Evolutionary conservation across 192 early-diverging fungal genomes (phyloP).

Genomic region (Coemansia sp.): DNA sequence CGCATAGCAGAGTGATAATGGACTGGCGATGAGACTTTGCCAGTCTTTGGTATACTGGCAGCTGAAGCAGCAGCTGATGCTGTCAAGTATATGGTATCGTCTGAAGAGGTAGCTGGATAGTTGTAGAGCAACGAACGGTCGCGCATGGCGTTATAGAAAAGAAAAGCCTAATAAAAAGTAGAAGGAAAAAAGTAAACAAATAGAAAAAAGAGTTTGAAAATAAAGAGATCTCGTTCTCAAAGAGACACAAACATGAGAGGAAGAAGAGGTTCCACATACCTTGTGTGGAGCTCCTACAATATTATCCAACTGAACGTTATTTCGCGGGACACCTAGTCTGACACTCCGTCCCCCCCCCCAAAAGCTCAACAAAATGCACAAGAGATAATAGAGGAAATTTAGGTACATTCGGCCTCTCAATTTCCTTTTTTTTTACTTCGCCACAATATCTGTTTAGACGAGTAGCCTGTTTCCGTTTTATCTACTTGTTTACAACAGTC

Average conservation of each 20-base stretch:
- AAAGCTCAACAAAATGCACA: not conserved
- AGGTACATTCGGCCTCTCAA: not conserved
- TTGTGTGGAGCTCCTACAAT: not conserved
- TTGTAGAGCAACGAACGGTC: constrained; percentile 20
- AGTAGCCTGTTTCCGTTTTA: not conserved
- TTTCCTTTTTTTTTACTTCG: not conserved
- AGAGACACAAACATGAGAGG: not conserved
- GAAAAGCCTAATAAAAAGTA: not conserved
- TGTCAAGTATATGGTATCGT: constrained; percentile 34
- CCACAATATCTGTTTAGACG: constrained; percentile 9
- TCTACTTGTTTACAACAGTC: not conserved
- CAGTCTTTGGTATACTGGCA: not conserved
- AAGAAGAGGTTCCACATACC: not conserved
- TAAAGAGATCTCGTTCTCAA: not conserved
- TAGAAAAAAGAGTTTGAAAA: not conserved
- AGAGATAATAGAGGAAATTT: not conserved
- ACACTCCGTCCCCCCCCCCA: not conserved
- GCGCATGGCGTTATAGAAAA: constrained; percentile 12
- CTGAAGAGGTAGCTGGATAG: constrained; percentile 20
- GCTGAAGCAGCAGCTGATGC: not conserved
- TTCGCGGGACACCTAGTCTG: not conserved
- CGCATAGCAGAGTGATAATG: not conserved
- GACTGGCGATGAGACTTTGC: not conserved
- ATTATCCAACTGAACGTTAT: not conserved
- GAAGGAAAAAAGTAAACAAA: constrained; percentile 10